Conservation (phyloP, 2,329 filamentous ascomycete species). For the Penicillium sp. region DNA sequence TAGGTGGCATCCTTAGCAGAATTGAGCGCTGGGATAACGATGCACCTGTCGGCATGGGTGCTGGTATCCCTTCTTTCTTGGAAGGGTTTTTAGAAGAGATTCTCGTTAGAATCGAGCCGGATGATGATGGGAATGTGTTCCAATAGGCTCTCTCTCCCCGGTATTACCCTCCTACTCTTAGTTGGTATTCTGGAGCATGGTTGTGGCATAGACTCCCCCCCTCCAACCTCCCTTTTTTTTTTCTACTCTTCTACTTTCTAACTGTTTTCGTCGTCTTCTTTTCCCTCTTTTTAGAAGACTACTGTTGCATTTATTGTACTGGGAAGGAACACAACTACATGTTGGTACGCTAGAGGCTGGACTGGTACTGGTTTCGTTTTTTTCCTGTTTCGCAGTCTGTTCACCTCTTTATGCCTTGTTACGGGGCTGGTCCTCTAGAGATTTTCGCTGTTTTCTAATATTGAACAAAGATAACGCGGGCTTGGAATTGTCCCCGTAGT, state of each 20-base stretch:
- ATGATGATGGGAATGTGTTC: constrained; percentile 40
- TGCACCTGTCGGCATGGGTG: constrained; percentile 90
- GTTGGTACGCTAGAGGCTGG: constrained; percentile 2
- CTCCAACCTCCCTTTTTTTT: background rate
- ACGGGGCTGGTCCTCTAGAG: constrained; percentile 13
- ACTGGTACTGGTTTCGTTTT: background rate
- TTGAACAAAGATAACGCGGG: constrained; percentile 10
- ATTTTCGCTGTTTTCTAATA: background rate
- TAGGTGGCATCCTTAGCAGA: constrained; percentile 82
- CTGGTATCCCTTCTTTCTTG: constrained; percentile 84
- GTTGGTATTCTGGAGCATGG: constrained; percentile 9
- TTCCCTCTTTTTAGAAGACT: background rate
- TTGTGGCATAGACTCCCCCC: background rate
- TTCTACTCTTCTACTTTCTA: background rate
- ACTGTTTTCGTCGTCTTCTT: background rate
- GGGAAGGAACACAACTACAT: background rate
- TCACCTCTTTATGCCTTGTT: constrained; percentile 8
- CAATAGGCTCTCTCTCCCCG: constrained; percentile 3
- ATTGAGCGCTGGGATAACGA: constrained; percentile 87
- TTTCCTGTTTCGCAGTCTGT: constrained; percentile 12
- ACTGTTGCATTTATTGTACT: background rate
- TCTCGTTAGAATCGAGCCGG: constrained; percentile 84
- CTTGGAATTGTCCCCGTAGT: background rate
- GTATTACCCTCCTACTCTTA: background rate
- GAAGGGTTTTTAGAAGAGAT: constrained; percentile 95